phyloP scores from a whole-genome alignment of 208 protist genomes.

The Jaenimonas drosophilae region DNA sequence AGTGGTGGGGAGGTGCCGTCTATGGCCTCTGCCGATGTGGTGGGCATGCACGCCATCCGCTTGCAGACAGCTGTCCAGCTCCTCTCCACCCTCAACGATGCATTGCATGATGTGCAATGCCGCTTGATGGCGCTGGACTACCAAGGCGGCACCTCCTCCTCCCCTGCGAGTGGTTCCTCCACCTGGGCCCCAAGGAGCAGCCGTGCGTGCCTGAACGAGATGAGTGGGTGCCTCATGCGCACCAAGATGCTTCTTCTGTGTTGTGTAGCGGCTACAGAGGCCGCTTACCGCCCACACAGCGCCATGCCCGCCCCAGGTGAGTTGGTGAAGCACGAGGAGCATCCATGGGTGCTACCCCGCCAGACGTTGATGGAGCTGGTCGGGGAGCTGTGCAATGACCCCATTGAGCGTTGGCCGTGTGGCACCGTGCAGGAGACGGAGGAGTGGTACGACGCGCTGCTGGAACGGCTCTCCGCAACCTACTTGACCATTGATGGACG shows the following conservation, averaged over 20 bases:
- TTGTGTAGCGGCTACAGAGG: conserved; percentile 23
- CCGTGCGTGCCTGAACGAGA: neutral
- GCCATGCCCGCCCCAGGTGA: too few species aligned
- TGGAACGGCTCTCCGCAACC: conserved; percentile 10
- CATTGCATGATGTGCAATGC: conserved; percentile 46
- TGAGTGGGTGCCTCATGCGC: conserved; percentile 22
- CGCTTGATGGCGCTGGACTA: too few species aligned
- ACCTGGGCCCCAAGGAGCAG: too few species aligned
- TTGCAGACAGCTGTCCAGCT: conserved; percentile 17
- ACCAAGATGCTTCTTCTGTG: conserved; percentile 37
- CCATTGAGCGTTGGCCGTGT: conserved; percentile 31
- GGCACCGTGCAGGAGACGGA: conserved; percentile 11
- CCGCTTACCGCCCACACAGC: too few species aligned
- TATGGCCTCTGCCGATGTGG: conserved; percentile 8
- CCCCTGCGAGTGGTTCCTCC: too few species aligned
- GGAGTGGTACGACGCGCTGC: conserved; percentile 34
- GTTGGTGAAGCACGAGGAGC: too few species aligned
- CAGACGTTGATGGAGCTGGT: too few species aligned
- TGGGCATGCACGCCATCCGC: conserved; percentile 19
- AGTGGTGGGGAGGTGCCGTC: conserved; percentile 1
- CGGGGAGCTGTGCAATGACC: conserved; percentile 7
- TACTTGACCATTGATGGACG: neutral
- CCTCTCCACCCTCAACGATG: conserved; percentile 44
- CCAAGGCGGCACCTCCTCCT: too few species aligned
- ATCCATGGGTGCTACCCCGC: too few species aligned